phyloP scores from a whole-genome alignment of 169 alveolate species.

The Cytauxzoon felis region DNA sequence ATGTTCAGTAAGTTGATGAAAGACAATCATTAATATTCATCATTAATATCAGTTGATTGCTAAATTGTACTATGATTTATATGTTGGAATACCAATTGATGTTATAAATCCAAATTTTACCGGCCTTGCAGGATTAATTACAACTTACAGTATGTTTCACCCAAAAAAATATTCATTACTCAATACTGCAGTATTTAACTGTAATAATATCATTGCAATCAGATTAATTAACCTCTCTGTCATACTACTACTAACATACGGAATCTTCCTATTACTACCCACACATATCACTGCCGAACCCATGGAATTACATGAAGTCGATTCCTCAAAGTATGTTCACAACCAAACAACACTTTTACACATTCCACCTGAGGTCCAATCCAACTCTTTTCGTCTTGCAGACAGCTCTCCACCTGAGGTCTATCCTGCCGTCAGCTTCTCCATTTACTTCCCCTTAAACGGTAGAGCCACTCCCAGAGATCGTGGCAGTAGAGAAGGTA shows the following conservation, averaged over 20 bases:
- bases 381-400: constrained; percentile 11
- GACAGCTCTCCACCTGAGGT: constrained; percentile 23
- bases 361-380: constrained; percentile 9
- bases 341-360: not conserved
- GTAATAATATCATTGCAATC: constrained; percentile 43
- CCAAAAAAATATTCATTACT: not conserved
- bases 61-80: constrained; percentile 40
- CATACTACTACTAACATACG: constrained; percentile 11
- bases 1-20: constrained; percentile 18
- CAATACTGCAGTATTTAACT: constrained; percentile 39
- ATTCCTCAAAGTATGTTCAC: constrained; percentile 35
- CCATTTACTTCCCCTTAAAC: too few relatives aligned
- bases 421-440: too few relatives aligned
- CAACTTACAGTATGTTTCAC: constrained; percentile 1
- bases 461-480: too few relatives aligned
- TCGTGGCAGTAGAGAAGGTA: too few relatives aligned
- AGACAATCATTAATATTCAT: not conserved
- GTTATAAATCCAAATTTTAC: constrained; percentile 38
- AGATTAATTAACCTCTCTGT: constrained; percentile 23
- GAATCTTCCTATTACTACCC: constrained; percentile 40
- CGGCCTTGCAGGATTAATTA: constrained; percentile 47
- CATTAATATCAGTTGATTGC: constrained; percentile 19
- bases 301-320: constrained; percentile 38
- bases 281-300: constrained; percentile 39
- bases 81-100: constrained; percentile 45